Percentiles rank a stretch among this genome's conserved stretches.
phyloP scores from a whole-genome alignment of 495 filamentous ascomycete genomes.

The Symbiotaphrina buchneri region DNA sequence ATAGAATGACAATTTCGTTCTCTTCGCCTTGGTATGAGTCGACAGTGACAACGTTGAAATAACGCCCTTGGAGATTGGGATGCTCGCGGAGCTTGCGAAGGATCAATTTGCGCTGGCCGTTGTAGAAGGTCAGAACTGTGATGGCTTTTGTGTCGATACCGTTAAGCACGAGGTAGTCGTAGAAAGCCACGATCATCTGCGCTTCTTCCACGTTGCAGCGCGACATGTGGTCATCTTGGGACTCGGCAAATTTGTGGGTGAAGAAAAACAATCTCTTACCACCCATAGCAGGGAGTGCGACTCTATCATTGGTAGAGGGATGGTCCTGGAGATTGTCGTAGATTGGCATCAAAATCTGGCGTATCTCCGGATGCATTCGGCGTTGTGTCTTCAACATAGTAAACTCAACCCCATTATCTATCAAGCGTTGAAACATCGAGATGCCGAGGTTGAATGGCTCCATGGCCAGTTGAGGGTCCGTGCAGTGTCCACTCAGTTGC shows the following conservation, averaged over 20 bases:
- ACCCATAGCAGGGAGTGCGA: conserved; percentile 61
- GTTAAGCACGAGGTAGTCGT: conserved; percentile 47
- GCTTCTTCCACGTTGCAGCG: conserved; percentile 55
- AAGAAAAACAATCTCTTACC: conserved; percentile 21
- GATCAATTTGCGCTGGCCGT: conserved; percentile 55
- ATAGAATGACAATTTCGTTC: conserved; percentile 69
- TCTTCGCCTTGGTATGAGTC: conserved; percentile 94
- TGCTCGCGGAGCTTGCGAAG: conserved; percentile 25
- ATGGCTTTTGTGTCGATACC: conserved; percentile 35
- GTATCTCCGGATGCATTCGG: conserved; percentile 49
- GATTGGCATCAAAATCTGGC: conserved; percentile 36
- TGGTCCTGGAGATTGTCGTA: conserved; percentile 55
- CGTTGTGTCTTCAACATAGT: conserved; percentile 35
- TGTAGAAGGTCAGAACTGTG: conserved; percentile 81
- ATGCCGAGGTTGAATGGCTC: conserved; percentile 38
- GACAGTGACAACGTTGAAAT: conserved; percentile 57
- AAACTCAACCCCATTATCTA: conserved; percentile 43
- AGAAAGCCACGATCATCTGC: conserved; percentile 53
- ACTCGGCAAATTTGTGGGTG: conserved; percentile 46
- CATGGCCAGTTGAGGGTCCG: conserved; percentile 26
- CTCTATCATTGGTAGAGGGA: conserved; percentile 31
- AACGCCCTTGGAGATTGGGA: conserved; percentile 19
- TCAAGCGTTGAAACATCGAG: conserved; percentile 58
- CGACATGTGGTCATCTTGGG: conserved; percentile 38
- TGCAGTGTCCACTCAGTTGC: conserved; percentile 43